Conservation (phyloP, 805 yeast genomes). For the Yarrowia sp. region DNA sequence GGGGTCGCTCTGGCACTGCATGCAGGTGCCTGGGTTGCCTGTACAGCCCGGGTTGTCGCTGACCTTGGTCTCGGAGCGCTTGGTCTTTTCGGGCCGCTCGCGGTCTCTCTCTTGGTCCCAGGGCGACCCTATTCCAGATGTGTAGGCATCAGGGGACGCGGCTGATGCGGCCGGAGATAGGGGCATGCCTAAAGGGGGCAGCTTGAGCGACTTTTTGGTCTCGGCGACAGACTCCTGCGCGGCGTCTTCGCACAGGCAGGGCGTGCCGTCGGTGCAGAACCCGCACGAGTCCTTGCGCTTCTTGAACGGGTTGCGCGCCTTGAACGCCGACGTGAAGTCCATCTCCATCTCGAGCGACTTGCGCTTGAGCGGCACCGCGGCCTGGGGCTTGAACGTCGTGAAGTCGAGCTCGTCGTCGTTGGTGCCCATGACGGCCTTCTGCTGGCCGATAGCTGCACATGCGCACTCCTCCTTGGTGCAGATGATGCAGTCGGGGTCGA, state of each 20-base stretch:
- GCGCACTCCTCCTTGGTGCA: slow-evolving; percentile 67
- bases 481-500: slow-evolving; percentile 54
- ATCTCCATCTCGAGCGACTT: slow-evolving; percentile 43
- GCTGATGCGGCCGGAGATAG: slow-evolving; percentile 31
- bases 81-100: not conserved
- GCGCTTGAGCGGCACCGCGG: slow-evolving; percentile 16
- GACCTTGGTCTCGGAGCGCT: not conserved
- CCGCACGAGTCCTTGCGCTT: slow-evolving; percentile 65
- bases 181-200: slow-evolving; percentile 33
- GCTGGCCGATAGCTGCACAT: slow-evolving; percentile 49
- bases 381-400: slow-evolving; percentile 13
- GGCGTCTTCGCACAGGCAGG: slow-evolving; percentile 87
- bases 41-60: slow-evolving; percentile 50
- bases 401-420: slow-evolving; percentile 21
- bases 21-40: slow-evolving; percentile 85
- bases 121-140: slow-evolving; percentile 23
- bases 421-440: slow-evolving; percentile 20
- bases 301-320: slow-evolving; percentile 27
- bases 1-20: slow-evolving; percentile 80
- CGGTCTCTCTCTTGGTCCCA: slow-evolving; percentile 29
- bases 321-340: slow-evolving; percentile 51
- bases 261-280: slow-evolving; percentile 86
- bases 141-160: slow-evolving; percentile 23
- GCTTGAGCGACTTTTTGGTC: slow-evolving; percentile 29
- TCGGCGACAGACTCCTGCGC: slow-evolving; percentile 31